Conservation (phyloP, 345 rosid species). For the Pelargonium nanum region DNA sequence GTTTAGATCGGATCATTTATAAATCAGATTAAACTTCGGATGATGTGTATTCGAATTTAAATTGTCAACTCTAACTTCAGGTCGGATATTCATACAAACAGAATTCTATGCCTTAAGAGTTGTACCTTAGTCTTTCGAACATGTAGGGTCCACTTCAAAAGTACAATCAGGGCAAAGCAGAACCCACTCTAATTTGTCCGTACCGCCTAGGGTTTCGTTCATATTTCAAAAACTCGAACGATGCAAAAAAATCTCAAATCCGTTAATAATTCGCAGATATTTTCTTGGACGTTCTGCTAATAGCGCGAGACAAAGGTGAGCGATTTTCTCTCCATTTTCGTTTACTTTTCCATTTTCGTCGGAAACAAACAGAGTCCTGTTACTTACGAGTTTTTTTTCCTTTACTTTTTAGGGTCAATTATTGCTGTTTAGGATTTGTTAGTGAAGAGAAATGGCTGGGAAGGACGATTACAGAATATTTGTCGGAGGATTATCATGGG, state of each 20-base stretch:
- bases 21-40: no score
- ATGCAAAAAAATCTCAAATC: neutral
- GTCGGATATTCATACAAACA: no score
- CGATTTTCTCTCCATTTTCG: neutral
- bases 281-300: neutral
- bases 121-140: neutral
- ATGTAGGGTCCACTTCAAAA: no score
- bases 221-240: neutral
- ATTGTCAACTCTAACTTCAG: no score
- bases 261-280: neutral
- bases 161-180: neutral
- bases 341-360: neutral
- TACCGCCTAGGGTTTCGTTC: neutral
- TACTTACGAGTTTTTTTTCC: constrained; percentile 1
- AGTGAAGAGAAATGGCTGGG: constrained; percentile 43
- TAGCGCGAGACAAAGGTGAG: neutral
- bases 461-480: constrained; percentile 79
- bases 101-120: neutral
- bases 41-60: no score
- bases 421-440: constrained; percentile 3
- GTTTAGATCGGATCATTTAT: no score
- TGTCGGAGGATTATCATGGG: constrained; percentile 88
- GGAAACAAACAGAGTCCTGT: neutral
- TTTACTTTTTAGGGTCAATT: neutral
- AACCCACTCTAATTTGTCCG: neutral